A percentile compares a stretch with the other conserved stretches of the same genome.
These are phyloP conservation scores for Backusella mclennaniae DNA, from an alignment of 192 early-diverging fungal genomes.

Conservation along the genomic window DNA sequence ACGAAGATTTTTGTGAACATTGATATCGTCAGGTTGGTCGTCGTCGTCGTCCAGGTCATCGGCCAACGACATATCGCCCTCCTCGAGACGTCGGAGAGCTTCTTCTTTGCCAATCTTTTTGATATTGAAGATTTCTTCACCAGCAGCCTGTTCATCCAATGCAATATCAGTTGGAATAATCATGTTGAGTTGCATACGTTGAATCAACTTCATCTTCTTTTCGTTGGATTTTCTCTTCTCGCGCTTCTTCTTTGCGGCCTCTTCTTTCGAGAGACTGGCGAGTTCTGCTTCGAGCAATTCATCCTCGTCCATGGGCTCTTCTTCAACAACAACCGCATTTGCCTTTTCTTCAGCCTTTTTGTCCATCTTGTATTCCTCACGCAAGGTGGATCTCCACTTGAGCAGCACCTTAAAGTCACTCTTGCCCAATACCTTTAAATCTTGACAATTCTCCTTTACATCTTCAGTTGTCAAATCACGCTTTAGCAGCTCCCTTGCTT, in stretches of 20 bases:
- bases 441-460: constrained; percentile 75
- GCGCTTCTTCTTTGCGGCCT: constrained; percentile 47
- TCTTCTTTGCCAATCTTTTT: constrained; percentile 48
- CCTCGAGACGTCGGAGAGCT: constrained; percentile 47
- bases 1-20: not conserved
- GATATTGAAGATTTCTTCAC: constrained; percentile 58
- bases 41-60: constrained; percentile 60
- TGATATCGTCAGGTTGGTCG: constrained; percentile 22
- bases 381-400: constrained; percentile 82
- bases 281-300: constrained; percentile 55
- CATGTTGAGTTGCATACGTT: constrained; percentile 83
- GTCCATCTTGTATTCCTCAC: constrained; percentile 53
- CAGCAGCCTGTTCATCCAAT: constrained; percentile 60
- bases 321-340: constrained; percentile 32
- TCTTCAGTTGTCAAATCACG: constrained; percentile 77
- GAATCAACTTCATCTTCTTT: constrained; percentile 65
- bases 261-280: constrained; percentile 43
- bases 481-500: constrained; percentile 53
- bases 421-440: constrained; percentile 91
- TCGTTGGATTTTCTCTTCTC: constrained; percentile 65
- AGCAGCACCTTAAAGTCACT: constrained; percentile 90
- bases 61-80: constrained; percentile 56
- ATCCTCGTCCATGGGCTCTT: constrained; percentile 55
- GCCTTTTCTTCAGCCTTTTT: constrained; percentile 50
- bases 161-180: constrained; percentile 73